Evolutionary conservation across 2,329 filamentous ascomycete species (phyloP), one percentile per base, ranked within the genome.

Genomic region (Dactylella cylindrospora): DNA sequence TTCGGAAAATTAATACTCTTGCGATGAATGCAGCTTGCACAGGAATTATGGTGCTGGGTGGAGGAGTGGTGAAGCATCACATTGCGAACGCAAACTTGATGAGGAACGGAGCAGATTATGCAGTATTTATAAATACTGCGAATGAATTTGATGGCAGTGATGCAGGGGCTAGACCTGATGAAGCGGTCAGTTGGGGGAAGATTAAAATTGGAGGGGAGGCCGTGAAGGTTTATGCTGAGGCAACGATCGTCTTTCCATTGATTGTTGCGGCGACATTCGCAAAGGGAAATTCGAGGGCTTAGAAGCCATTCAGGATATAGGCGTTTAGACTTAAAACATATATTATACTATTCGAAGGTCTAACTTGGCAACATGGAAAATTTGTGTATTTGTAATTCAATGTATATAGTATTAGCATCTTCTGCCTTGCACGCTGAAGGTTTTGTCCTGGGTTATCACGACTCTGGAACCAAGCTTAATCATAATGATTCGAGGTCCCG

Each of bases 131-230:
- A 73, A 98, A 98, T 74, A 98, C 93, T 1, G 93, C 84, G 0
- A 90, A 96, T 72, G 93, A 98, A 72, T 98, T 96, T 71, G 93
- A 98, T 72, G 93, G 93, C 2, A 96, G 90, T 69, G 93, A 98
- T 75, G 91, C 93, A 0, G 93, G 93, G 1, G 93, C 93, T 2
- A 79, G 93, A 51, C 93, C 93, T 3, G 93, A 98, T 70, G 93
- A 98, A 75, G 93, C 93, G 3, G 88, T 98, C 12, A 96, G 90
- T 65, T 98, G 93, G 93, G 93, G 93, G 2, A 98, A 98, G 78
- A 96, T 98, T 74, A 96, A 94, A 74, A 78, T 84, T 33, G 87
- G 85, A 20, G 53, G 47, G 1, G 85, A 93, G 65, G 86, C 84
- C 68, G 90, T 97, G 53, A 98, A 97, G 83, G 88, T 89, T 72